A percentile compares a stretch with the other conserved stretches of the same genome.
phyloP scores from a whole-genome alignment of 2,329 filamentous ascomycete species.

The Hypoxylon sp. region DNA sequence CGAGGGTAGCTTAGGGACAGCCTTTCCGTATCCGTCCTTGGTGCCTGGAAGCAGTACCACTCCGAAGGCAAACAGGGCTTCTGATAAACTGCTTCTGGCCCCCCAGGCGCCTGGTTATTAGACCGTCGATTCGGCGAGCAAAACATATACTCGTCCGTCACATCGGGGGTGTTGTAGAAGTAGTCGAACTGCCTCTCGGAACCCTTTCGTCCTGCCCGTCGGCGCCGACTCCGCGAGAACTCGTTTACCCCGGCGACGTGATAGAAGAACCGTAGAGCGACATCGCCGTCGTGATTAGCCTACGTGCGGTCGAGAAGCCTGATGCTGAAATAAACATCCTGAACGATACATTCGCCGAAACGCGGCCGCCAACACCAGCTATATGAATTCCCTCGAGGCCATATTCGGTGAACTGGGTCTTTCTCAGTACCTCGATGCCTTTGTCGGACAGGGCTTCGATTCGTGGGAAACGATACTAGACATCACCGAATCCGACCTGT shows the following conservation, averaged over 20 bases:
- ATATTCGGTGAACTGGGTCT: constrained; percentile 80
- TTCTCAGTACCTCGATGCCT: constrained; percentile 75
- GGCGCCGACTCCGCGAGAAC: constrained; percentile 10
- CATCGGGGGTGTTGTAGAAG: constrained; percentile 17
- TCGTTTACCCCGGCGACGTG: not conserved
- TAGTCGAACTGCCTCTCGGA: constrained; percentile 4
- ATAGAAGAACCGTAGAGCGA: constrained; percentile 1
- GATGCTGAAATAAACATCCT: constrained; percentile 31
- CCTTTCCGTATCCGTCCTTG: constrained; percentile 14
- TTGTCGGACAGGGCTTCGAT: constrained; percentile 83
- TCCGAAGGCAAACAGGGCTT: constrained; percentile 6
- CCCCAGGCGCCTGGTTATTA: constrained; percentile 44
- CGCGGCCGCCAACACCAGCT: constrained; percentile 40
- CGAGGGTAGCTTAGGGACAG: constrained; percentile 23
- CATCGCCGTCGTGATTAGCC: constrained; percentile 11
- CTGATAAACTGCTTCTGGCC: constrained; percentile 6
- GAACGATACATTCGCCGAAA: constrained; percentile 32
- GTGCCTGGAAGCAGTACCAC: constrained; percentile 3
- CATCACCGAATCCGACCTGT: constrained; percentile 86
- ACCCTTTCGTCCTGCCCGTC: constrained; percentile 4
- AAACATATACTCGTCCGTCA: constrained; percentile 11
- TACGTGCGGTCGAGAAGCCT: constrained; percentile 8
- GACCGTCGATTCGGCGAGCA: constrained; percentile 39
- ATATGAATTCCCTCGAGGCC: constrained; percentile 69
- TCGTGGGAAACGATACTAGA: constrained; percentile 84